Base-by-base conservation (phyloP, 2,329 filamentous ascomycete genomes). In the Alternaria ethzedia region DNA sequence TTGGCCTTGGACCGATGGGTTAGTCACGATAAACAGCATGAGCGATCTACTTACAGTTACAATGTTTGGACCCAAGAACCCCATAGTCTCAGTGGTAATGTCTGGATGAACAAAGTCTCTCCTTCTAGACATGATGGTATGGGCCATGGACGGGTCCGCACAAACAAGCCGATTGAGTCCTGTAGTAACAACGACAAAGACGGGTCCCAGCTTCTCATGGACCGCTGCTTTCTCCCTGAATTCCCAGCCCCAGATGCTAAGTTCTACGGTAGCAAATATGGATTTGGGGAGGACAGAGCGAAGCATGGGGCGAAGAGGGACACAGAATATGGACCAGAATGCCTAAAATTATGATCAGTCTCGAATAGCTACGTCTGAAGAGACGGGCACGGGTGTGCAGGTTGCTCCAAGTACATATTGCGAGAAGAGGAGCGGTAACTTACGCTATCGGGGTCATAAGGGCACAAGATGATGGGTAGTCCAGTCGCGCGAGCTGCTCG, bases 161-260 rank as follows among this genome's bases (percentile, higher is more conserved):
- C 56, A 55, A 28, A 59, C 21, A 21, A 63, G 44, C 17, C 50
- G 50, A 10, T 63, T 63, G 5, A 45, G 36, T 28, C 57, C 63
- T 6, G 71, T 70, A 15, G 61, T 63, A n/a, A 64, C 70, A 17
- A 70, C 20, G 4, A 69, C 30, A 23, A 73, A 70, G 3, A 50
- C 64, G n/a, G 61, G 58, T 6, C 69, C 70, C 15, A 66, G 47
- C 21, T 64, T 57, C 10, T 59, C 49, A 20, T 72, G 66, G 6
- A 65, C 13, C 6, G 28, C 44, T 12, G 21, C 47, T 47, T 63
- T 58, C 13, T 67, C 56, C 20, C 63, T 59, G 32, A 61, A 66
- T 23, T 71, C 63, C 66, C 70, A 70, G 11, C 70, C 69, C 54
- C 55, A 63, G 21, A 58, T 58, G 5, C 36, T 63, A 8, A 59